Conservation (phyloP, 2,329 filamentous ascomycete species). For the Neopestalotiopsis sp. region DNA sequence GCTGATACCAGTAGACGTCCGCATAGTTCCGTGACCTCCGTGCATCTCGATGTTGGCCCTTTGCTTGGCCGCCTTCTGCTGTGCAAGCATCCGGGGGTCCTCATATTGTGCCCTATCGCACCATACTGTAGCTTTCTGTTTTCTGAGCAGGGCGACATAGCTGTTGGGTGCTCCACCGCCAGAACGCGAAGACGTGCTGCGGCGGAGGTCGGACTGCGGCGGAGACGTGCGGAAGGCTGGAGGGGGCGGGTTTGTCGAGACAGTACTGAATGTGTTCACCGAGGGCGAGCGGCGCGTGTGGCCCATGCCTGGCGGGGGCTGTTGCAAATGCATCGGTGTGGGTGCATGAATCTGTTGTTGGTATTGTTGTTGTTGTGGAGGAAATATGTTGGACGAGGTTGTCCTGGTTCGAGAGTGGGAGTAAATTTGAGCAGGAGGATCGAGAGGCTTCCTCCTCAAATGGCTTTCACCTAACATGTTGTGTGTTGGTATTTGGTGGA, state of each 20-base stretch:
- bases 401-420: conserved; percentile 61
- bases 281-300: conserved; percentile 65
- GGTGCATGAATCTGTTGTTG: conserved; percentile 23
- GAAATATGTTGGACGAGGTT: conserved; percentile 61
- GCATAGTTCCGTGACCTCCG: conserved; percentile 58
- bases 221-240: conserved; percentile 60
- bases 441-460: conserved; percentile 35
- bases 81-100: conserved; percentile 81
- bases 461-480: conserved; percentile 38
- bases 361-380: conserved; percentile 26
- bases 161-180: conserved; percentile 66
- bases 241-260: conserved; percentile 69
- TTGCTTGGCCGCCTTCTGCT: conserved; percentile 86
- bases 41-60: conserved; percentile 84
- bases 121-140: conserved; percentile 98
- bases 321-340: conserved; percentile 40
- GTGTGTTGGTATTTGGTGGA: background rate
- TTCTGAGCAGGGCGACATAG: conserved; percentile 94
- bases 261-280: conserved; percentile 72
- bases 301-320: conserved; percentile 35
- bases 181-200: conserved; percentile 83
- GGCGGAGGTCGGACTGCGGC: conserved; percentile 65
- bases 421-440: conserved; percentile 44
- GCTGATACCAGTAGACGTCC: conserved; percentile 68
- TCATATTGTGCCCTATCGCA: conserved; percentile 93